These are phyloP conservation scores for Choanephora cucurbitarum DNA, from an alignment of 371 early-diverging fungal genomes.

Conservation along the genomic window DNA sequence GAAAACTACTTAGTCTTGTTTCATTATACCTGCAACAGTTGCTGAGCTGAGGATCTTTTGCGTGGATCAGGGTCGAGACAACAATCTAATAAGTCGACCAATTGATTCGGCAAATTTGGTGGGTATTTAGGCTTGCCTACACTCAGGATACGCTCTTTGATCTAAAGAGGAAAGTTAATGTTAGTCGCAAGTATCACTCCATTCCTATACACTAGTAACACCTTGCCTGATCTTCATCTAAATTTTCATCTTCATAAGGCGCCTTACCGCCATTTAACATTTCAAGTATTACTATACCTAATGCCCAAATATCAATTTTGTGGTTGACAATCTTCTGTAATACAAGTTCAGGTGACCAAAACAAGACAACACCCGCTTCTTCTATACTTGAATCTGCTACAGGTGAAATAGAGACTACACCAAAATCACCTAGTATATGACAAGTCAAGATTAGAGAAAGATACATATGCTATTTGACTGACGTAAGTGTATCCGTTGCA, in stretches of 20 bases:
- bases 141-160: constrained; percentile 49
- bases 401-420: constrained; percentile 52
- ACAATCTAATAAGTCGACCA: constrained; percentile 40
- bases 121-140: constrained; percentile 44
- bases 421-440: constrained; percentile 47
- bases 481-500: no score
- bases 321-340: constrained; percentile 47
- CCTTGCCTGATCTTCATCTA: constrained; percentile 49
- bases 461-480: no score
- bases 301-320: constrained; percentile 52
- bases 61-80: constrained; percentile 46
- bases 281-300: constrained; percentile 53
- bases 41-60: constrained; percentile 31
- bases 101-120: constrained; percentile 32
- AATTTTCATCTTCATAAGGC: constrained; percentile 52
- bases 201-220: no score
- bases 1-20: no score
- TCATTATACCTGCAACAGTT: no score
- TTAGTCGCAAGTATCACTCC: no score
- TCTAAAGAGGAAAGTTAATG: constrained; percentile 34
- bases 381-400: constrained; percentile 50
- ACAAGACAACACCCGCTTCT: constrained; percentile 56
- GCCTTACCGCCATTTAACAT: constrained; percentile 52
- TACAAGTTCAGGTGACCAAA: constrained; percentile 57
- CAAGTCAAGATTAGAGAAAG: no score